Evolutionary conservation across 2,329 filamentous ascomycete genomes (phyloP), one percentile per base, ranked within the genome.

Genomic region (Neonectria faginata): DNA sequence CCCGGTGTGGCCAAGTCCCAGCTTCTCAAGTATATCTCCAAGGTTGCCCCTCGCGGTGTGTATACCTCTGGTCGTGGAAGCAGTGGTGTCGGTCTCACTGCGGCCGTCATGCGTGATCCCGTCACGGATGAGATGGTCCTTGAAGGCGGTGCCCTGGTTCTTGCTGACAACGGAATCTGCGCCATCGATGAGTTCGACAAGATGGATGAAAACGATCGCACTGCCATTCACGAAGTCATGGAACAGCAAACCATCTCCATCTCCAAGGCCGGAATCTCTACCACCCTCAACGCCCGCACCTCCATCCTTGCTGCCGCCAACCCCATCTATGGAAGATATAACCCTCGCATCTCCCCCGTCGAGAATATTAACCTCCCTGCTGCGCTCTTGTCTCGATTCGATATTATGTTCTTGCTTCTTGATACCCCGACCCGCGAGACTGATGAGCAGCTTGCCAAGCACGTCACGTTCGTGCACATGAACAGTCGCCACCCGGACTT

Each of bases 281-380:
- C 87, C 11, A 97, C 94, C 0, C 88, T 99, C 63, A 99, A 99
- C 78, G 96, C 96, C 22, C 91, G 96, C 67, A 98, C 96, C 20
- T 97, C 94, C 0, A 97, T 99, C 75, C 88, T 99, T 16, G 95
- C 96, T 18, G 96, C 96, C 20, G 96, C 96, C 71, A 99, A 99
- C 82, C 96, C 96, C 62, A 88, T 99, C 45, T 99, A 99, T 76
- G 96, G 96, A 68, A 93, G 96, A 67, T 99, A 99, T 85, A 99
- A 99, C 82, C 96, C 96, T 61, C 93, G 94, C 68, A 92, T 99
- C 73, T 97, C 95, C 0, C 96, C 96, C 0, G 94, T 99, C 27
- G 96, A 99, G 80, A 99, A 99, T 80, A 99, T 99, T 82, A 99
- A 99, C 80, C 89, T 99, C 44, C 96, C 96, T n/a, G 96, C 96